A percentile compares a stretch with the other conserved stretches of the same genome.
Evolutionary conservation across 1,139 yeast species (phyloP).

Genomic region (Meyerozyma sp.): DNA sequence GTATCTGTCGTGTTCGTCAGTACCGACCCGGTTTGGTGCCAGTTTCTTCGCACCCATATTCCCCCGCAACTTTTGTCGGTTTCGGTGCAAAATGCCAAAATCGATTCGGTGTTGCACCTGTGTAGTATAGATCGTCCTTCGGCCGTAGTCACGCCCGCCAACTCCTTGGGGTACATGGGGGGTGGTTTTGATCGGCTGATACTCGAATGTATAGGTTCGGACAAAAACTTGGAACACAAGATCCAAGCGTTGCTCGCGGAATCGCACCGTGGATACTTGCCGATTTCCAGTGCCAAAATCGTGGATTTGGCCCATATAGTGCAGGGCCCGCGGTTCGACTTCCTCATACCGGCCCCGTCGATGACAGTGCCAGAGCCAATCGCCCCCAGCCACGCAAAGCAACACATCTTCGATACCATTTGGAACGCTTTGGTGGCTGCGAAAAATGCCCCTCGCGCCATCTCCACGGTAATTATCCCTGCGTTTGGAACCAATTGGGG

Average conservation of each 20-base stretch:
- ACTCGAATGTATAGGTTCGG: conserved; percentile 11
- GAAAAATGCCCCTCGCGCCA: not conserved
- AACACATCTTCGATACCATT: conserved; percentile 12
- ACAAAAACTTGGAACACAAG: conserved; percentile 2
- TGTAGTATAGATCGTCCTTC: conserved; percentile 3
- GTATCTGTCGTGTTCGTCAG: not conserved
- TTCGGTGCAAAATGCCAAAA: conserved; percentile 1
- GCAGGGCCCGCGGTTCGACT: conserved; percentile 9
- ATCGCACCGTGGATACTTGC: conserved; percentile 15
- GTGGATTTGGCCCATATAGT: conserved; percentile 11
- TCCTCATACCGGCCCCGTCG: conserved; percentile 7
- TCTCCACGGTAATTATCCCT: conserved; percentile 18
- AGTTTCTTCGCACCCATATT: not conserved
- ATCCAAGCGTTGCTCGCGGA: conserved; percentile 3
- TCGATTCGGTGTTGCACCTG: conserved; percentile 4
- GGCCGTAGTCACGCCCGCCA: conserved; percentile 18
- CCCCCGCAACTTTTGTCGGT: not conserved
- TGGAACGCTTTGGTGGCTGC: conserved; percentile 17
- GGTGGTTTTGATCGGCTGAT: conserved; percentile 23
- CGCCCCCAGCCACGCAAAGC: not conserved
- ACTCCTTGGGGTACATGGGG: conserved; percentile 22
- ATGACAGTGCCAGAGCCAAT: conserved; percentile 12
- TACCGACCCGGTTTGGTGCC: not conserved
- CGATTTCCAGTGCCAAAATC: conserved; percentile 13
- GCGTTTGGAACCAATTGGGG: conserved; percentile 28